Evolutionary conservation across 306 rosid species (phyloP).

Genomic region (Glycine soja): DNA sequence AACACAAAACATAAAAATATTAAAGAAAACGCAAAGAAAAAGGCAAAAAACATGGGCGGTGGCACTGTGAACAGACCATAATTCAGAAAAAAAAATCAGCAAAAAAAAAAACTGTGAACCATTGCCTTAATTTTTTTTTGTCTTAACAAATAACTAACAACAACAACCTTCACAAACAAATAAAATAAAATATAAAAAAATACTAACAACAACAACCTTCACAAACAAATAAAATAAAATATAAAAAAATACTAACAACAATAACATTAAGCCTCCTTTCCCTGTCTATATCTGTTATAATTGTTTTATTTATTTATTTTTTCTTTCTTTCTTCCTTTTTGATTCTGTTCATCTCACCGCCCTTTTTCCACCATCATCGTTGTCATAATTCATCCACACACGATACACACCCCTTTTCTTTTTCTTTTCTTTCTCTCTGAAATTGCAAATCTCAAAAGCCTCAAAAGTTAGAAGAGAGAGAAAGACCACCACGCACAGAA

Average conservation of each 20-base stretch:
- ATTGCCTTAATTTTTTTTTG: conserved; percentile 45
- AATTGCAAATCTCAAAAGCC: conserved; percentile 61
- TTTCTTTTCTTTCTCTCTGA: conserved; percentile 46
- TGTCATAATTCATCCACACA: conserved; percentile 53
- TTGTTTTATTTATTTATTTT: conserved; percentile 31
- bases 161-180: not conserved
- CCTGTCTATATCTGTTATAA: conserved; percentile 9
- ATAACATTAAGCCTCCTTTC: conserved; percentile 10
- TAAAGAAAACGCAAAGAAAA: not conserved
- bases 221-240: no score
- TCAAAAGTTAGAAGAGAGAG: conserved; percentile 66
- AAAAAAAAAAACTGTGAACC: conserved; percentile 32
- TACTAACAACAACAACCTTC: not conserved
- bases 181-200: no score
- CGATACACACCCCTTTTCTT: not conserved
- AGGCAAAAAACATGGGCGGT: conserved; percentile 50
- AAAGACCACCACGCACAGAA: conserved; percentile 30
- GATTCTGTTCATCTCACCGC: conserved; percentile 26
- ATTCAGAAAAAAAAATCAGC: no score
- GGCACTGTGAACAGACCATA: conserved; percentile 26
- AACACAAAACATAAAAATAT: no score
- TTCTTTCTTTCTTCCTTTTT: not conserved
- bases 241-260: not conserved
- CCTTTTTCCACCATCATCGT: conserved; percentile 42
- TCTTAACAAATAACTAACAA: conserved; percentile 29